These are phyloP conservation scores for Claviceps maximensis DNA, from an alignment of 2,329 filamentous ascomycete species.

Conservation along the genomic window DNA sequence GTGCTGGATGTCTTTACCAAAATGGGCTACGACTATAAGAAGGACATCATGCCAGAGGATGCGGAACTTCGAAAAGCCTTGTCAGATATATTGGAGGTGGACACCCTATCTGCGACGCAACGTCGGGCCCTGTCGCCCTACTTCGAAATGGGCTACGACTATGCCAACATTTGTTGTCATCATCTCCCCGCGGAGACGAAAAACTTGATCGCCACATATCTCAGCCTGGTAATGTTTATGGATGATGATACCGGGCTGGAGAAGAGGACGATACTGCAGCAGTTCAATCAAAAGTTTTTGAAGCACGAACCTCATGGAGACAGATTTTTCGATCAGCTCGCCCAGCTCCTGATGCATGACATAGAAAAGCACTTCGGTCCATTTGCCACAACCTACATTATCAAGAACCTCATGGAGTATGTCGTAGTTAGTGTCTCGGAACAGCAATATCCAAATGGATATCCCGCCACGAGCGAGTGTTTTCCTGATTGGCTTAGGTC, in stretches of 20 bases:
- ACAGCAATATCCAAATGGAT: neutral
- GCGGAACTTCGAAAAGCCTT: neutral
- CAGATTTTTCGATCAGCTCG: neutral
- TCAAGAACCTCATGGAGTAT: neutral
- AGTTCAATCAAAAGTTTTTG: neutral
- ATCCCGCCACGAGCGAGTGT: neutral
- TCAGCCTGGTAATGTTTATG: neutral
- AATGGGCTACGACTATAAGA: neutral
- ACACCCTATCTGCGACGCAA: neutral
- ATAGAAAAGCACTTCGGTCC: neutral
- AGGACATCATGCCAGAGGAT: neutral
- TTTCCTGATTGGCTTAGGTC: neutral
- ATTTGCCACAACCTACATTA: neutral
- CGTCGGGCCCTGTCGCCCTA: neutral
- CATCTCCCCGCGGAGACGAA: neutral
- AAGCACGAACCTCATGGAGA: neutral
- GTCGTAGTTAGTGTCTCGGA: rapidly evolving
- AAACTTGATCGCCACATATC: neutral
- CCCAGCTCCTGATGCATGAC: neutral
- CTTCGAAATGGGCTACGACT: neutral
- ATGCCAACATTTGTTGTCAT: neutral
- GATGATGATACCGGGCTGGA: neutral
- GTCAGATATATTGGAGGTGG: neutral
- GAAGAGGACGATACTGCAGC: neutral
- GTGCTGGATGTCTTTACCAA: neutral